Percentiles rank a stretch among this genome's conserved stretches.
Evolutionary conservation across 768 basidiomycete genomes (phyloP).

Genomic region (Exidia glandulosa): DNA sequence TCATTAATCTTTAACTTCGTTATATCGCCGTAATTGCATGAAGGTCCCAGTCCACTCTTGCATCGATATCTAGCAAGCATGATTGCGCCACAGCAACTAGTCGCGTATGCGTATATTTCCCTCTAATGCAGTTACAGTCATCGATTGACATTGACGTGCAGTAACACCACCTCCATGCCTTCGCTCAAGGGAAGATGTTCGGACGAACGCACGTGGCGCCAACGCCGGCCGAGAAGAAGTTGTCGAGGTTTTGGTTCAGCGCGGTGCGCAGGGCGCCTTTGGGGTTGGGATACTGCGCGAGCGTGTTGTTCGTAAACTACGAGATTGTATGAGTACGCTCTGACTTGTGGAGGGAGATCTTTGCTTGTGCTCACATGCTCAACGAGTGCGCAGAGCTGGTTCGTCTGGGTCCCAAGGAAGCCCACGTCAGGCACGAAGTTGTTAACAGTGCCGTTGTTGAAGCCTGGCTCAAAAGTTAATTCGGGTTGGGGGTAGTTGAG

Average conservation of each 20-base stretch:
- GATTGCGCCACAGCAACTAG: too few relatives aligned
- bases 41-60: too few relatives aligned
- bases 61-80: too few relatives aligned
- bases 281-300: conserved; percentile 3
- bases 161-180: too few relatives aligned
- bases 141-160: too few relatives aligned
- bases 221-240: background rate
- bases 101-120: too few relatives aligned
- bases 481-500: background rate
- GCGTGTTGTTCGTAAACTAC: background rate
- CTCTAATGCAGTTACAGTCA: too few relatives aligned
- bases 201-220: background rate
- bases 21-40: too few relatives aligned
- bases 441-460: background rate
- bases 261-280: conserved; percentile 1
- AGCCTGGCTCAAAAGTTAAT: too few relatives aligned
- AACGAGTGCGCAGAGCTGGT: background rate
- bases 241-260: conserved; percentile 1
- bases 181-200: too few relatives aligned
- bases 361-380: too few relatives aligned
- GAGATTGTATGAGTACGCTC: background rate
- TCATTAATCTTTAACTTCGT: too few relatives aligned
- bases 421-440: background rate
- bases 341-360: background rate
- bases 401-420: background rate